Evolutionary conservation across 768 basidiomycete species (phyloP).

Genomic region (Tulasnella sp.): DNA sequence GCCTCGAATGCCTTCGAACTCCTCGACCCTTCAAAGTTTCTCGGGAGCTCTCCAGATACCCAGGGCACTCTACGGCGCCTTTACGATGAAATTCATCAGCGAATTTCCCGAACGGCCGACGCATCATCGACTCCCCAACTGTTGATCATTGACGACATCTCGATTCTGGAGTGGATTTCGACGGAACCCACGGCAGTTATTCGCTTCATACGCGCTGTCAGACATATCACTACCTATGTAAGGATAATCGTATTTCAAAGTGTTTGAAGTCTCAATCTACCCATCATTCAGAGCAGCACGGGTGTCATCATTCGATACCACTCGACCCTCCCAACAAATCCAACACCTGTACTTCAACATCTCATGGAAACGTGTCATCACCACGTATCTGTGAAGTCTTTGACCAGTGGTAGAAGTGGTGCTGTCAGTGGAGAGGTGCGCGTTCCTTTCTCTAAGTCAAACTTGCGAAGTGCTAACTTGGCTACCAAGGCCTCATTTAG

Average conservation of each 20-base stretch:
- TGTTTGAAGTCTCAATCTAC: background rate
- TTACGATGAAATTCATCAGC: background rate
- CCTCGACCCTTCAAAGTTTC: background rate
- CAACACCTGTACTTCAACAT: background rate
- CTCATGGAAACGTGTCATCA: background rate
- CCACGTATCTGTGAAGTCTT: background rate
- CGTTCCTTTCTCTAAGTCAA: too few relatives aligned
- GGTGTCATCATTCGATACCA: background rate
- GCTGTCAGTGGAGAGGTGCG: constrained; percentile 13
- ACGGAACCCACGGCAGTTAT: background rate
- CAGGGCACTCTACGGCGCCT: background rate
- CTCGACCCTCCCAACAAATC: background rate
- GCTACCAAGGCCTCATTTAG: background rate
- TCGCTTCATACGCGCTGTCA: background rate
- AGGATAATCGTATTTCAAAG: background rate
- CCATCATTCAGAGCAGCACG: background rate
- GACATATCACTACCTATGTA: background rate
- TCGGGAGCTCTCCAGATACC: background rate
- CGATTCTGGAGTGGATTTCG: background rate
- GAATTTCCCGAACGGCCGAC: background rate
- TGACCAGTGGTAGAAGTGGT: constrained; percentile 12
- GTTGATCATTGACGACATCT: background rate
- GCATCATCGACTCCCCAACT: background rate
- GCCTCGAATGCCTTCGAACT: background rate
- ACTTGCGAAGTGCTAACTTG: background rate